Base-by-base conservation (phyloP, 139 green algal genomes). In the Chlamydomonas sp. region DNA sequence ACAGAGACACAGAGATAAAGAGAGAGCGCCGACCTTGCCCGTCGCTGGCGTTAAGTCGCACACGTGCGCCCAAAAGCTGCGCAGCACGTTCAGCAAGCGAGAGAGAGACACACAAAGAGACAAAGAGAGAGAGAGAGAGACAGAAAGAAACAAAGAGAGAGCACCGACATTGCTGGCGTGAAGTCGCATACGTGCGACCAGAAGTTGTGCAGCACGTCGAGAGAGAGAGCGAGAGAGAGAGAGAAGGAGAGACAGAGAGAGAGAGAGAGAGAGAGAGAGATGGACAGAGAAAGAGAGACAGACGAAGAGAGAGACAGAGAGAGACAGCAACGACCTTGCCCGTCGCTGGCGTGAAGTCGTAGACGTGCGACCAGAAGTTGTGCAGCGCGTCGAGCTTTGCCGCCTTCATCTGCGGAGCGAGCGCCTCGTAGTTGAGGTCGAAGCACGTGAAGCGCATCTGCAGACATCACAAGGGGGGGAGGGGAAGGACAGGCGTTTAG, bases 331-430 rank as follows among this genome's bases (percentile, higher is more conserved):
- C 6, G 5, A 35, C n/a, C 49, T 54, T 54, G 20, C 43, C 43
- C 20, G 20, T 54, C 43, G 13, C 33, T 16, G 84, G 81, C 0
- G 83, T 92, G 79, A 90, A 92, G 74, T 90, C 84, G 70, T 84
- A 76, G 2, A 90, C 69, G 35, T 81, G 37, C 35, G 73, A 83
- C 81, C 81, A 92, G 69, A 86, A 89, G 74, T 92, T 90, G 54
- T 84, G 76, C 1, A 88, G 74, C 0, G 48, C 28, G 38, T 66
- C 73, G 16, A 92, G 69, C 37, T 80, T 66, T 4, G 72, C 63
- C 3, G 69, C 28, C 33, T 65, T 22, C 67, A 91, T 58, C 30
- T 92, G 87, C 16, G 39, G 69, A 77, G 77, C 36, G 2, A 76
- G 73, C n/a, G 68, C 73, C 1, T 74, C 47, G 63, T 92, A 89